Base-by-base conservation (phyloP, 2,329 filamentous ascomycete genomes). In the Tolypocladium capitatum region DNA sequence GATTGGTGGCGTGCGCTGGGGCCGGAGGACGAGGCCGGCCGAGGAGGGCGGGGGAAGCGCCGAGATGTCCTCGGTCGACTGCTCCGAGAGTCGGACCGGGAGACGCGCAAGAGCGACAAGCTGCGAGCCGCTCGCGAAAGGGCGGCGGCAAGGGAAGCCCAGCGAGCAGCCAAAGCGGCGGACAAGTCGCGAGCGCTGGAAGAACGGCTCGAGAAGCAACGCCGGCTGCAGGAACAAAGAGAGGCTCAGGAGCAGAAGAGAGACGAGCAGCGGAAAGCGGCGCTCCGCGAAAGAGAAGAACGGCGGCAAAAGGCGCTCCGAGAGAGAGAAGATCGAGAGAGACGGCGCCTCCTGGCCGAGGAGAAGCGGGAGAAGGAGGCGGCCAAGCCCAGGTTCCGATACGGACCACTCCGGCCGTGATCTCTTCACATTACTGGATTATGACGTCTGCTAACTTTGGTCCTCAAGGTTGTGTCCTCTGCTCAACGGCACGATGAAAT, bases 401-500 rank as follows among this genome's bases (percentile, higher is more conserved):
- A 55, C 35, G 54, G 57, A 30, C 38, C 45, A 42, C 43, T 49
- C 40, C 53, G 48, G 47, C 49, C 28, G 18, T 43, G 16, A n/a
- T 38, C 36, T 44, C 27, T 21, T 10, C 11, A 18, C 28, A 24
- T 16, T 4, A 21, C 18, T 28, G 40, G 20, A 32, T 30, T 1
- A 27, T 21, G 30, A 45, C 32, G 2, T 46, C 45, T 40, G 50
- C 57, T 59, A 53, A 57, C 56, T 9, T 36, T 34, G 2, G 5
- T 48, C 40, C 27, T 7, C 24, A 42, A 88, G 83, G 64, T 76
- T 90, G 58, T 94, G 87, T 63, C 87, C 87, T 43, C 73, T 92
- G 63, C 81, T 94, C 52, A 94, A 94, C 62, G 87, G 88, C 46
- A 86, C 84, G 31, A 84, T 84, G 71, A 83, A 84, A 54, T 68